Evolutionary conservation across 306 rosid genomes (phyloP).

Genomic region (Bauhinia variegata): DNA sequence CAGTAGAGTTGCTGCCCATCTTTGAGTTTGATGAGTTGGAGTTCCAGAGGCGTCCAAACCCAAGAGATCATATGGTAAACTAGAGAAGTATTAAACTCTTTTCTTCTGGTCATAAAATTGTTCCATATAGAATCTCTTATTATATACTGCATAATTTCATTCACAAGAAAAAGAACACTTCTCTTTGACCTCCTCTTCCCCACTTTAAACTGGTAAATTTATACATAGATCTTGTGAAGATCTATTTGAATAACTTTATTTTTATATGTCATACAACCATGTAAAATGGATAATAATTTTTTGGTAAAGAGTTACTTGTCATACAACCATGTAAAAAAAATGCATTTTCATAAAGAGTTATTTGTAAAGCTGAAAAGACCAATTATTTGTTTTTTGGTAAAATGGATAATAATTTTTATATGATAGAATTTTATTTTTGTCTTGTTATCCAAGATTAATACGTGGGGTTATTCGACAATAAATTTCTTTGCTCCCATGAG

Average conservation of each 20-base stretch:
- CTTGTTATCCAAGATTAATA: slow-evolving; percentile 67
- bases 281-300: too few species aligned
- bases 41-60: slow-evolving; percentile 81
- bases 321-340: slow-evolving; percentile 6
- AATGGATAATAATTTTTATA: too few species aligned
- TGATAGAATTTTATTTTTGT: slow-evolving; percentile 26
- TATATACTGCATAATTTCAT: slow-evolving; percentile 17
- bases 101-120: background rate
- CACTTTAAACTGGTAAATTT: background rate
- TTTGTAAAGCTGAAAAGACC: slow-evolving; percentile 10
- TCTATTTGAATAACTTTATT: slow-evolving; percentile 7
- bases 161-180: slow-evolving; percentile 16
- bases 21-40: slow-evolving; percentile 96
- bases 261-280: background rate
- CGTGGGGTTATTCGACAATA: slow-evolving; percentile 98
- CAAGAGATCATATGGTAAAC: slow-evolving; percentile 96
- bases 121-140: slow-evolving; percentile 11
- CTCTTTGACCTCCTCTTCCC: background rate
- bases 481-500: slow-evolving; percentile 98
- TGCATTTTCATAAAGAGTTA: slow-evolving; percentile 18
- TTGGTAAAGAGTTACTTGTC: too few species aligned
- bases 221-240: slow-evolving; percentile 9
- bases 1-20: slow-evolving; percentile 84
- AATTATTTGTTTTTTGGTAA: background rate
- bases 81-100: slow-evolving; percentile 17